A percentile compares a stretch with the other conserved stretches of the same genome.
These are phyloP conservation scores for Stylosanthes scabra DNA, from an alignment of 331 rosid genomes.

Conservation along the genomic window DNA sequence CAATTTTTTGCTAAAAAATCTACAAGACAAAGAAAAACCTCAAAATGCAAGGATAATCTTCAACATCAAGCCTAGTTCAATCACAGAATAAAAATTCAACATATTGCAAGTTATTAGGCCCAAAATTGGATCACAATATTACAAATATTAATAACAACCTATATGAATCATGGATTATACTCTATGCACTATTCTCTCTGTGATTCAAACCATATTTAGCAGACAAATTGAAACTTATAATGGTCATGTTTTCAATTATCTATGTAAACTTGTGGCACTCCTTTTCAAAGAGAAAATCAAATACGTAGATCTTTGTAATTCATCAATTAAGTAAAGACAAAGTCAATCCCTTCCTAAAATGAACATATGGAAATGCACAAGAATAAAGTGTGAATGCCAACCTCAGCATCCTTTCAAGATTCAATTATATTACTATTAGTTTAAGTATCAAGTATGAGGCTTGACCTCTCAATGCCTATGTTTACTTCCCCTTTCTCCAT, in stretches of 20 bases:
- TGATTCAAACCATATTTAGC: no score
- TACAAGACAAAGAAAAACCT: constrained; percentile 21
- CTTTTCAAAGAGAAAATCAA: constrained; percentile 20
- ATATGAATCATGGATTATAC: no score
- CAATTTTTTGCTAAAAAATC: not conserved
- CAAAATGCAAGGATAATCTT: constrained; percentile 34
- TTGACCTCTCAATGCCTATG: no score
- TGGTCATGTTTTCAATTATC: constrained; percentile 16
- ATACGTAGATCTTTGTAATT: constrained; percentile 19
- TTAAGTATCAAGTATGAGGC: no score
- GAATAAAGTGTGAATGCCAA: no score
- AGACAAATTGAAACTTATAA: constrained; percentile 27
- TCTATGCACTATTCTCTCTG: no score
- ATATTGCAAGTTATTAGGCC: constrained; percentile 32
- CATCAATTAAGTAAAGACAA: constrained; percentile 32
- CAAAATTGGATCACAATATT: constrained; percentile 28
- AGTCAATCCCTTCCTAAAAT: constrained; percentile 14
- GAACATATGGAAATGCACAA: constrained; percentile 15
- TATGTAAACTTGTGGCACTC: constrained; percentile 1
- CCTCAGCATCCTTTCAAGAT: no score
- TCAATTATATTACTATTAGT: no score
- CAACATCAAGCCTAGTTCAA: constrained; percentile 80
- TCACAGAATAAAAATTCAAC: constrained; percentile 37
- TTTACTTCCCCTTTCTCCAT: no score
- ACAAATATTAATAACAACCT: not conserved